phyloP scores from a whole-genome alignment of 2,329 filamentous ascomycete genomes.

The Colletotrichum sp. region DNA sequence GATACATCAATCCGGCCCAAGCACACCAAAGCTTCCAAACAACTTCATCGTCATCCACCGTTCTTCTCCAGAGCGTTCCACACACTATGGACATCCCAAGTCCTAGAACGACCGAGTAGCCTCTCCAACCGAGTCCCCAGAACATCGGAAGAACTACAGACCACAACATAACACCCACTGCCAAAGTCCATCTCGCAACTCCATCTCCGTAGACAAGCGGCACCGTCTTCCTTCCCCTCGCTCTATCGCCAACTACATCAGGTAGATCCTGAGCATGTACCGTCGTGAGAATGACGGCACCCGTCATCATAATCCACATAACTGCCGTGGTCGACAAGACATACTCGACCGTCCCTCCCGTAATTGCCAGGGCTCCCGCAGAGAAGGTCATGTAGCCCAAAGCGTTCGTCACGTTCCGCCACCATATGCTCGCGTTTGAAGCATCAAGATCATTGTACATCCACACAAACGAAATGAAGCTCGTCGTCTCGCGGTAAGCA shows the following conservation, averaged over 20 bases:
- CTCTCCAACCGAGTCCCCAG: neutral
- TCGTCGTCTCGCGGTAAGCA: slow-evolving; percentile 28
- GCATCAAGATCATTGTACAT: slow-evolving; percentile 45
- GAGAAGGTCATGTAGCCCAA: neutral
- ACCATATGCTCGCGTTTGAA: slow-evolving; percentile 31
- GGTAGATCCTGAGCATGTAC: neutral
- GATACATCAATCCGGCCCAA: neutral
- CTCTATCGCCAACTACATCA: neutral
- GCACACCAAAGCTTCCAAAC: neutral
- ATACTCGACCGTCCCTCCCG: neutral
- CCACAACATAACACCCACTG: neutral
- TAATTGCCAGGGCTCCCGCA: neutral
- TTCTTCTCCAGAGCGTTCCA: neutral
- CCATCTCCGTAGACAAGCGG: neutral
- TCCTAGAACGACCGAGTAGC: neutral
- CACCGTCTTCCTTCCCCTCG: neutral
- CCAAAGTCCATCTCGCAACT: neutral
- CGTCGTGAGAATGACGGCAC: neutral
- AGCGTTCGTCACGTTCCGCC: neutral
- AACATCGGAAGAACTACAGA: neutral
- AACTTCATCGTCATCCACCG: neutral
- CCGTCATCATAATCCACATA: neutral
- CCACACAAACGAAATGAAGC: slow-evolving; percentile 36
- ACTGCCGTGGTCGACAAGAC: neutral
- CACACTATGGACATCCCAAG: neutral